These are phyloP conservation scores for Cnidoscolus chayamansa DNA, from an alignment of 441 rosid genomes.

Conservation along the genomic window DNA sequence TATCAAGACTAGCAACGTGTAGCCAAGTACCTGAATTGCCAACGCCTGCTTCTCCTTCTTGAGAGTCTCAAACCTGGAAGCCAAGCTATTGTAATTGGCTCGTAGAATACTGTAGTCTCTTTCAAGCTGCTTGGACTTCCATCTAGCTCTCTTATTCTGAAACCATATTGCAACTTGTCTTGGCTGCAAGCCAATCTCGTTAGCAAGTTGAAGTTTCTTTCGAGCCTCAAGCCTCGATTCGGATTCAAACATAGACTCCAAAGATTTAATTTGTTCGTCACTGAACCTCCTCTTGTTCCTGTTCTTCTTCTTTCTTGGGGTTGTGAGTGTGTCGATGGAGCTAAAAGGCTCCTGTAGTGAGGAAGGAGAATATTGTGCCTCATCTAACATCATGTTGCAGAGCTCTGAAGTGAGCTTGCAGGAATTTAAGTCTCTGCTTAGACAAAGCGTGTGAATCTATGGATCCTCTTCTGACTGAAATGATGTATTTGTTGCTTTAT, in stretches of 20 bases:
- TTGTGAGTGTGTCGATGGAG: conserved; percentile 19
- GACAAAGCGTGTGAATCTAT: too few species aligned
- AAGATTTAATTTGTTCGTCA: conserved; percentile 74
- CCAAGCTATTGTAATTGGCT: conserved; percentile 46
- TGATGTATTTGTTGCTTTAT: too few species aligned
- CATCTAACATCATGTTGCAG: conserved; percentile 36
- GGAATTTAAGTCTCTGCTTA: too few species aligned
- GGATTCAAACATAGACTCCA: conserved; percentile 64
- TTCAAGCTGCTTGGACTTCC: conserved; percentile 84
- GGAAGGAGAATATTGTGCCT: conserved; percentile 36
- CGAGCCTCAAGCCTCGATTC: conserved; percentile 76
- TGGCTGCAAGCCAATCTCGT: conserved; percentile 77
- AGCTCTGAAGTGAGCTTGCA: too few species aligned
- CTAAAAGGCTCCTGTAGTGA: conserved; percentile 31
- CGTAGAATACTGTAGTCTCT: conserved; percentile 49
- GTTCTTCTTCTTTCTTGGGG: conserved; percentile 40
- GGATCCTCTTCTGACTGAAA: too few species aligned
- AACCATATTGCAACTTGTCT: conserved; percentile 93
- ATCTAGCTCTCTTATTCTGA: conserved; percentile 86
- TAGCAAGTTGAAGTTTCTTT: conserved; percentile 66
- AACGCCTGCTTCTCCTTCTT: conserved; percentile 75
- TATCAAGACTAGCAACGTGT: too few species aligned
- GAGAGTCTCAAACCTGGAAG: conserved; percentile 50
- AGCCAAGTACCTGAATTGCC: conserved; percentile 46
- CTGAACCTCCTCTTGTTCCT: conserved; percentile 67